These are phyloP conservation scores for Colletotrichum gigasporum DNA, from an alignment of 2,329 filamentous ascomycete species.

Conservation along the genomic window DNA sequence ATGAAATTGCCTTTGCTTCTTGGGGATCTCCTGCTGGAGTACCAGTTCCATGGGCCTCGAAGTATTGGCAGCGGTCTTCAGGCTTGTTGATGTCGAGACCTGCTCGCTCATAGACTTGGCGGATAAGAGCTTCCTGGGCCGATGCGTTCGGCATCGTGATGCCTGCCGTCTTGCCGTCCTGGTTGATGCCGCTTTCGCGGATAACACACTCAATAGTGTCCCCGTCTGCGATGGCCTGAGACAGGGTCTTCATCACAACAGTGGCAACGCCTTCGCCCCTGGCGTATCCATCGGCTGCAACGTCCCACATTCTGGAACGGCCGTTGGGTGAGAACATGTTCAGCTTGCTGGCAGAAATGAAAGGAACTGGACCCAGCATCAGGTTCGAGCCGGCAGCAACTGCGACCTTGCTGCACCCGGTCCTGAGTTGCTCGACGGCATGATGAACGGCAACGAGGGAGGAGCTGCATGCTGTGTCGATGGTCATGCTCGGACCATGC, in stretches of 20 bases:
- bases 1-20: conserved; percentile 44
- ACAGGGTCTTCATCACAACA: conserved; percentile 57
- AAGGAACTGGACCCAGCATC: conserved; percentile 7
- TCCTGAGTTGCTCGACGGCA: too few species aligned
- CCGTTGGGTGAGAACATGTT: conserved; percentile 47
- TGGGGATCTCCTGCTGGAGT: conserved; percentile 48
- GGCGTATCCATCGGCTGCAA: conserved; percentile 58
- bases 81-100: conserved; percentile 24
- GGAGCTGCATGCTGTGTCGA: conserved; percentile 56
- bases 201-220: conserved; percentile 38
- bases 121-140: conserved; percentile 40
- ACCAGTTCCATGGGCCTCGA: conserved; percentile 49
- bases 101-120: conserved; percentile 36
- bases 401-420: too few species aligned
- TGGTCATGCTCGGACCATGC: conserved; percentile 48
- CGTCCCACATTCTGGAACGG: conserved; percentile 50
- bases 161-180: neutral
- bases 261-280: conserved; percentile 60
- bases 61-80: conserved; percentile 25
- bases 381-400: conserved; percentile 41
- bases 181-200: conserved; percentile 31
- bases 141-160: conserved; percentile 47
- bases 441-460: conserved; percentile 52
- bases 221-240: conserved; percentile 47
- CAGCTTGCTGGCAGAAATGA: conserved; percentile 20